Base-by-base conservation (phyloP, 2,329 filamentous ascomycete species). In the Rasamsonia emersonii region DNA sequence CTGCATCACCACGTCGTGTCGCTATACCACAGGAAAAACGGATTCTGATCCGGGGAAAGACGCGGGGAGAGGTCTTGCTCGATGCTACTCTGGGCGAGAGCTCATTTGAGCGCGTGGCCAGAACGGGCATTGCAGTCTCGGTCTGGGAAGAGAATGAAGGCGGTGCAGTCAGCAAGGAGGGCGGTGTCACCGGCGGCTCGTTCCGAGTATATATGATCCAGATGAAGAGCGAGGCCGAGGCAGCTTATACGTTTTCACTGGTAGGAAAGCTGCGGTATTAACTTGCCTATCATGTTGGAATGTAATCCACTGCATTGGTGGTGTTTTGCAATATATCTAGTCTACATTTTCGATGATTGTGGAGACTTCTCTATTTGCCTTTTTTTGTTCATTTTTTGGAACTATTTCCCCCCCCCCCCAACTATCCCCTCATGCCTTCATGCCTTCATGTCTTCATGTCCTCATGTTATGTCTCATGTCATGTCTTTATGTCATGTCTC, bases 11-110 rank as follows among this genome's bases (percentile, higher is more conserved):
- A 14, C 46, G 49, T 72, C 45, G 58, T 41, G 67, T 77, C 40
- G 71, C 79, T 45, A 77, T 38, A 26, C 20, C 79, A 11, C 63
- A 82, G 41, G 83, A 93, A 62, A 95, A 95, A 64, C 79, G 89
- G 6, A 77, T 98, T 37, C 67, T 93, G 10, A 78, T 95, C 15
- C 75, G 73, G 4, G 78, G 77, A 4, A 79, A 85, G 49, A 79
- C 77, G 2, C 77, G 56, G 40, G 73, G 75, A 14, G 67, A 78
- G 39, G 69, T 80, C 1, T 59, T 93, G 20, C 69, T 95, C 1
- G 89, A 96, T 55, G 85, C 84, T 1, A 86, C 86, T 28, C 67
- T 95, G 2, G 82, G 82, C 8, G 86, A 86, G 52, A 82, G 77
- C 35, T 88, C 83, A 50, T 93, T 94, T 59, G 82, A 88, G 44